phyloP scores from a whole-genome alignment of 768 basidiomycete genomes.

The Mycena maculata region DNA sequence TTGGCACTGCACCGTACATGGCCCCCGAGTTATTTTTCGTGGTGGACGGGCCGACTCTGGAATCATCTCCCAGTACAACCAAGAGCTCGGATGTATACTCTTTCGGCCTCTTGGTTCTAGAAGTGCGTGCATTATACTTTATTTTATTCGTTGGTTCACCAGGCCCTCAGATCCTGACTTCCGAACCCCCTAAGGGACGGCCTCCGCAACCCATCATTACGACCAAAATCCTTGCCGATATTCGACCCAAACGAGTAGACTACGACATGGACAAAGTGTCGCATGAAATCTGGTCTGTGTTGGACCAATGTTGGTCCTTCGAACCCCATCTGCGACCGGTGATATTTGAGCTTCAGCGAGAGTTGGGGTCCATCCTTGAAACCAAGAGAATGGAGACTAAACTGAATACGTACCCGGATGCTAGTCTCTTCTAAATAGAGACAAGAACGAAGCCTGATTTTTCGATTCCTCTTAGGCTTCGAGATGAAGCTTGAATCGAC shows the following conservation, averaged over 20 bases:
- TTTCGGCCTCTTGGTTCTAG: constrained; percentile 29
- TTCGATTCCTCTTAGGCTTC: too few relatives aligned
- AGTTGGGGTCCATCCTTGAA: background rate
- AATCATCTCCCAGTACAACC: constrained; percentile 7
- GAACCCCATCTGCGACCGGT: background rate
- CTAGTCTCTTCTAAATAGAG: too few relatives aligned
- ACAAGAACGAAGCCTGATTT: too few relatives aligned
- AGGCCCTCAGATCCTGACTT: constrained; percentile 4
- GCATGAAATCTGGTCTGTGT: background rate
- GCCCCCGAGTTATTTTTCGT: constrained; percentile 35
- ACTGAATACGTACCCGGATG: too few relatives aligned
- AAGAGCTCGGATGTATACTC: constrained; percentile 35
- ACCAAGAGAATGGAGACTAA: too few relatives aligned
- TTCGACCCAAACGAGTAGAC: constrained; percentile 11
- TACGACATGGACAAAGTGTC: background rate
- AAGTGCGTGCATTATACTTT: constrained; percentile 11
- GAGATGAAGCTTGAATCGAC: too few relatives aligned
- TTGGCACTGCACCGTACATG: constrained; percentile 36
- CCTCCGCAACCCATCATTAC: constrained; percentile 4
- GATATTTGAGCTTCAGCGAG: background rate
- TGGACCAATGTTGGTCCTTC: constrained; percentile 14
- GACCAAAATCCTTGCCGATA: background rate
- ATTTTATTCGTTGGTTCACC: background rate
- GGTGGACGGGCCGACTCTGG: background rate
- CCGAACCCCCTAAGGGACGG: constrained; percentile 17